Evolutionary conservation across 345 rosid genomes (phyloP), one percentile per base, ranked within the genome.

Genomic region (Geranium rotundifolium): DNA sequence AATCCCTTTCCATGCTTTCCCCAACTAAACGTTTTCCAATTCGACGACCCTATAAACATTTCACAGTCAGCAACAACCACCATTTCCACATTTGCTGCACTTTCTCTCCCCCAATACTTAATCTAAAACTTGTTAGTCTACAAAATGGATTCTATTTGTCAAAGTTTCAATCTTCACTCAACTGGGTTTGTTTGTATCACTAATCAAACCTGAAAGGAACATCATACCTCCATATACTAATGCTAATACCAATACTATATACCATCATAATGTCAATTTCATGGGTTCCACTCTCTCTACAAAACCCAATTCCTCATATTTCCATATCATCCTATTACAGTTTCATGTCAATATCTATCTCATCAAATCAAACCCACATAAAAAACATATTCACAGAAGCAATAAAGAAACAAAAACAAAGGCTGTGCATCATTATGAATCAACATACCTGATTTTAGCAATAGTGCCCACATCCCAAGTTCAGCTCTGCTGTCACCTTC

Each of bases 1-100:
- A 80, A 76, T 66, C 69, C 64, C 69, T 63, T 69, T 77, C 1
- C n/a, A 34, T 61, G 14, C 58, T 66, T 63, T 68, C 58, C 20
- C 16, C 29, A 19, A 39, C 19, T 56, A 55, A 39, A 66, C 37
- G 19, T 56, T 57, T 61, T 61, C 1, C 50, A 52, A 49, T 37
- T 59, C 41, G 3, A 63, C 61, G 64, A 29, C 19, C 5, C 50
- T 31, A 31, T 31, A 9, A 41, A 41, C 50, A 12, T 41, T 18
- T 57, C 46, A 68, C 57, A 60, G 52, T 66, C 65, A 59, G 59
- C 61, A 66, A 72, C 3, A 75, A 13, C 50, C 5, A 41, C 50
- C 50, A 41, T 41, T 41, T 41, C 50, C 9, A 12, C 14, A 41
- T 41, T 41, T 41, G 50, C 50, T 6, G 78, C 72, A 68, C 54